phyloP scores from a whole-genome alignment of 1,284 basidiomycete species.

The Ustilago loliicola region DNA sequence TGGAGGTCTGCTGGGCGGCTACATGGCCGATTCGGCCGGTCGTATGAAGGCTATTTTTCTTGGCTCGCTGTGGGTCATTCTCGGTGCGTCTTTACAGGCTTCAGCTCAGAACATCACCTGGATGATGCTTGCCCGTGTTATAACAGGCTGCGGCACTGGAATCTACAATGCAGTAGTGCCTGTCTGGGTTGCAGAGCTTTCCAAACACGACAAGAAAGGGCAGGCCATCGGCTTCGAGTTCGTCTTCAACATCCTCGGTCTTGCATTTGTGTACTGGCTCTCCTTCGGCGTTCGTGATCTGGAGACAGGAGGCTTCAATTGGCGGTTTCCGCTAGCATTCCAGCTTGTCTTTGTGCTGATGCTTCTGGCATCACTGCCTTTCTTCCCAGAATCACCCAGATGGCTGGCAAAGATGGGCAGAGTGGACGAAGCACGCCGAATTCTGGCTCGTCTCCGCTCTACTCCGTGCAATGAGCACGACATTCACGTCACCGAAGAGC shows the following conservation, averaged over 20 bases:
- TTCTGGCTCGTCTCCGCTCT: conserved; percentile 23
- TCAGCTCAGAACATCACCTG: conserved; percentile 35
- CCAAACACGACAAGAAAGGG: conserved; percentile 27
- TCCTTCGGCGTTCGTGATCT: conserved; percentile 21
- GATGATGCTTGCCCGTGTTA: conserved; percentile 23
- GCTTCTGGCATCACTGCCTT: conserved; percentile 24
- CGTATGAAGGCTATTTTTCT: conserved; percentile 38
- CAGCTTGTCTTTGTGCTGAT: conserved; percentile 34
- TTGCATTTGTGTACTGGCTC: conserved; percentile 37
- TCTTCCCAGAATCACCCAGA: conserved; percentile 37
- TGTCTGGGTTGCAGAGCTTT: conserved; percentile 28
- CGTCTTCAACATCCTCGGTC: conserved; percentile 26
- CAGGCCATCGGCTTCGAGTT: conserved; percentile 36
- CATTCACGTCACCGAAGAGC: conserved; percentile 15
- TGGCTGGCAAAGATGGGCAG: conserved; percentile 44
- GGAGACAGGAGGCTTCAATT: conserved; percentile 31
- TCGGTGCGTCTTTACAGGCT: conserved; percentile 23
- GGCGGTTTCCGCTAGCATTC: conserved; percentile 36
- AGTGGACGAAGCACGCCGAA: conserved; percentile 35
- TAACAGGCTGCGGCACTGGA: conserved; percentile 24
- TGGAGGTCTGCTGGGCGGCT: conserved; percentile 29
- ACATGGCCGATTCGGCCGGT: conserved; percentile 33
- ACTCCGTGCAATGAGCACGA: conserved; percentile 34
- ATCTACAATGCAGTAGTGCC: conserved; percentile 25
- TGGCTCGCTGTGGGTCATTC: conserved; percentile 33